phyloP scores from a whole-genome alignment of 345 rosid genomes.

The Syzygium aqueum region DNA sequence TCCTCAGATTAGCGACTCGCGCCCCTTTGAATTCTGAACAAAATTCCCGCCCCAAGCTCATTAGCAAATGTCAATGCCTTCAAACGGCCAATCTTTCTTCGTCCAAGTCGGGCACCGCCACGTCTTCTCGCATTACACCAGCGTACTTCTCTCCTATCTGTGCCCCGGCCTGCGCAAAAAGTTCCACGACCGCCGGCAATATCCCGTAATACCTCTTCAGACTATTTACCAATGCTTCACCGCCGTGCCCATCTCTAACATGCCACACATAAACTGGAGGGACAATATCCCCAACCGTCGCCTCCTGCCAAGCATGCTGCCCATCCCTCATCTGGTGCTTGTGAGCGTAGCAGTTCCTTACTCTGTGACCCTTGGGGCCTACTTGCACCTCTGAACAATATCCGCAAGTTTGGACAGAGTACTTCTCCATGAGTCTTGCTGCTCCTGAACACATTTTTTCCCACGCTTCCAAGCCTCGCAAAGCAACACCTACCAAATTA shows the following conservation, averaged over 20 bases:
- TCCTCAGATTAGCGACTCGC: neutral
- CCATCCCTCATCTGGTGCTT: conserved; percentile 62
- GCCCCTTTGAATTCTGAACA: neutral
- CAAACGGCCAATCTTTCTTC: conserved; percentile 32
- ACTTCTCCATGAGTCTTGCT: conserved; percentile 26
- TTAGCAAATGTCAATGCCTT: neutral
- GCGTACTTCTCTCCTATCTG: conserved; percentile 15
- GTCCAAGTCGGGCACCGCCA: conserved; percentile 18
- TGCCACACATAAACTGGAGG: conserved; percentile 46
- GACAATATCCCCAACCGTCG: conserved; percentile 34
- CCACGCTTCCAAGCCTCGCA: conserved; percentile 34
- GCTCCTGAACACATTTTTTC: conserved; percentile 29
- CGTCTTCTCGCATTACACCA: conserved; percentile 28
- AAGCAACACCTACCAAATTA: conserved; percentile 12
- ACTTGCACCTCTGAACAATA: conserved; percentile 42
- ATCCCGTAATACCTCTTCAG: conserved; percentile 43
- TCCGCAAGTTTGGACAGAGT: conserved; percentile 42
- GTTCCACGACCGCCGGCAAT: conserved; percentile 40
- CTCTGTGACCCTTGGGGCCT: conserved; percentile 43
- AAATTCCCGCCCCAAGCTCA: neutral
- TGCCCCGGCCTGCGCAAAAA: conserved; percentile 43
- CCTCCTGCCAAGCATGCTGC: conserved; percentile 53
- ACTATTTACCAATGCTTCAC: conserved; percentile 17
- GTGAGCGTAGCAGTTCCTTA: conserved; percentile 37
- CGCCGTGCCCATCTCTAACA: conserved; percentile 9